Base-by-base conservation (phyloP, 768 basidiomycete species). In the Mrakia blollopis region DNA sequence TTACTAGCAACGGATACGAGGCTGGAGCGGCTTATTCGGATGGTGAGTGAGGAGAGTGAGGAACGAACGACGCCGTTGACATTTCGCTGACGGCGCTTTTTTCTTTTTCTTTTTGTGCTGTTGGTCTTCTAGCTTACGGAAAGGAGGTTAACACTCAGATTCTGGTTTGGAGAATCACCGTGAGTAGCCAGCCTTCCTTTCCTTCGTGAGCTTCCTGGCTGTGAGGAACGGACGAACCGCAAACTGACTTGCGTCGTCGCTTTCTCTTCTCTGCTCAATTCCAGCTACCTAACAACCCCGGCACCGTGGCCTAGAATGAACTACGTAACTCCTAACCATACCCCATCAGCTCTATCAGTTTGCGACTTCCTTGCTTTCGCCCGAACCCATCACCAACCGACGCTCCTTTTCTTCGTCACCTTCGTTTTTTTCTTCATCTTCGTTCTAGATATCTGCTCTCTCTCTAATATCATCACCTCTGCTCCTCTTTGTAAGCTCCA, bases 61-160 rank as follows among this genome's bases (percentile, higher is more conserved):
- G 21, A 32, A 6, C 37, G 39, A 41, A 41, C 39, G 44, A 14
- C 4, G 28, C 28, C 21, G n/a, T 21, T 3, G 60, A 41, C 10
- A 21, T 16, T 16, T 10, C 37, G 35, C 41, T n/a, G 25, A 54
- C 11, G 25, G 28, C 39, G 8, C 47, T 30, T 52, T 6, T 30
- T 14, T 13, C 10, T 30, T 50, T 71, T 50, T 14, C 16, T 0
- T 8, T 32, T 44, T 44, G 39, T 41, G 39, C 39, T 44, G 30
- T 16, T 65, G 7, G 5, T n/a, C n/a, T n/a, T n/a, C n/a, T n/a
- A 70, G 73, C 60, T 21, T 74, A 74, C 44, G 74, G 74, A n/a
- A 50, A 54, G 50, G 86, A 89, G 79, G 85, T 87, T n/a, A 88
- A 89, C 79, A 89, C 87, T 81, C 89, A 90, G 81, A 86, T 89